Evolutionary conservation across 2,329 filamentous ascomycete species (phyloP).

Genomic region (Trichophyton rubrum): DNA sequence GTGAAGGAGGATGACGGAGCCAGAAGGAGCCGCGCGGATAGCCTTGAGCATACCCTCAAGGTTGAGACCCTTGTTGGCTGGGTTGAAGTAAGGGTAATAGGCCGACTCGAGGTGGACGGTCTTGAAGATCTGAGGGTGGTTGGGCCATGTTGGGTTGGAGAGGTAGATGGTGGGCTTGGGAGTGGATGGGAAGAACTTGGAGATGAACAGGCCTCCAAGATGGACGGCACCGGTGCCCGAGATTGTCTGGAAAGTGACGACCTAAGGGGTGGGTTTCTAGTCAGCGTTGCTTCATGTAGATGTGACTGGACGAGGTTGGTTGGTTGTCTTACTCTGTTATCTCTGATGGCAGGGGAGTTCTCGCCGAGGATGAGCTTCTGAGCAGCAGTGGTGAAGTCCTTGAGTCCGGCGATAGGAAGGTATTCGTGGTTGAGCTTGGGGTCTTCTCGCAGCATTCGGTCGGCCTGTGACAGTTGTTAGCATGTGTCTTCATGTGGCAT

Average conservation of each 20-base stretch:
- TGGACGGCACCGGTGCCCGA: constrained; percentile 95
- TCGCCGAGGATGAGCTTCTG: constrained; percentile 77
- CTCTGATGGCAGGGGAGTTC: constrained; percentile 66
- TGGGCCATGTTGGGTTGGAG: constrained; percentile 93
- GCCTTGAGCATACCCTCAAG: constrained; percentile 73
- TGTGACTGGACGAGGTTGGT: neutral
- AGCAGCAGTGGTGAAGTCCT: constrained; percentile 75
- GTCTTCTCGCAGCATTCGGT: constrained; percentile 76
- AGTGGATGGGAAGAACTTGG: constrained; percentile 64
- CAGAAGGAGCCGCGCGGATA: constrained; percentile 57
- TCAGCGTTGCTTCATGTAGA: neutral
- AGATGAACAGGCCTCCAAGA: constrained; percentile 82
- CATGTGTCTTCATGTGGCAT: neutral
- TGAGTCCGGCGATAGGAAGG: constrained; percentile 82
- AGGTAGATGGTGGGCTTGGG: constrained; percentile 67
- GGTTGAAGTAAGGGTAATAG: constrained; percentile 88
- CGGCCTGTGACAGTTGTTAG: constrained; percentile 50
- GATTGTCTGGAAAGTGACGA: constrained; percentile 79
- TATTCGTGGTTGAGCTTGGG: constrained; percentile 96
- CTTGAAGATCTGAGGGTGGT: constrained; percentile 96
- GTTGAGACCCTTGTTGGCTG: constrained; percentile 79
- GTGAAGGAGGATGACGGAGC: constrained; percentile 81
- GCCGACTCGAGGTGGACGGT: constrained; percentile 71
- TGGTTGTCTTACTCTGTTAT: constrained; percentile 53
- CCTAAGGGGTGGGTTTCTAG: constrained; percentile 23